A percentile compares a stretch with the other conserved stretches of the same genome.
Evolutionary conservation across 768 basidiomycete genomes (phyloP).

Genomic region (Hirschioporus abietinus): DNA sequence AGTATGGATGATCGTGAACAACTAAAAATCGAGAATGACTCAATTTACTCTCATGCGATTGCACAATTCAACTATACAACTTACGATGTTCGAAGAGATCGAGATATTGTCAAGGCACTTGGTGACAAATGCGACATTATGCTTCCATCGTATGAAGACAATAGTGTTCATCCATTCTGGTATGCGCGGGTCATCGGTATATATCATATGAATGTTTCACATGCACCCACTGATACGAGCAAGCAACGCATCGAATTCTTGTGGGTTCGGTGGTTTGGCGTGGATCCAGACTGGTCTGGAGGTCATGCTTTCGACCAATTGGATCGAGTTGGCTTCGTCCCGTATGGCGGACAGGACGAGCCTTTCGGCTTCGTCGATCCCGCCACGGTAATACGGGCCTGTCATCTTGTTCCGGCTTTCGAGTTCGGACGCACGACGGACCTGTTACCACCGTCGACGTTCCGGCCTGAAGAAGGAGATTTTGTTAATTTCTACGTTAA

Average conservation of each 20-base stretch:
- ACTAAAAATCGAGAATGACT: neutral
- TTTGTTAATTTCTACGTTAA: slow-evolving; percentile 20
- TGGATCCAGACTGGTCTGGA: neutral
- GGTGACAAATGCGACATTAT: slow-evolving; percentile 2
- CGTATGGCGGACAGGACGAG: slow-evolving; percentile 6
- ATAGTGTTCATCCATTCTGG: slow-evolving; percentile 25
- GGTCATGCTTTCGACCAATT: slow-evolving; percentile 15
- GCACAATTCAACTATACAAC: slow-evolving; percentile 12
- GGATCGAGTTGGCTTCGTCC: slow-evolving; percentile 12
- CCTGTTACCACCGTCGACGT: slow-evolving; percentile 10
- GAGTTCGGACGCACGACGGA: slow-evolving; percentile 17
- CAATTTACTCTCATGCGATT: slow-evolving; percentile 9
- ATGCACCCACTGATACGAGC: neutral
- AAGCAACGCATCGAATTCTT: slow-evolving; percentile 13
- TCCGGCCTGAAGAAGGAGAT: slow-evolving; percentile 13
- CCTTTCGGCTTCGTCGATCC: slow-evolving; percentile 21
- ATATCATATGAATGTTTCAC: slow-evolving; percentile 22
- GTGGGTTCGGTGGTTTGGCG: slow-evolving; percentile 16
- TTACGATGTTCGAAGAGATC: slow-evolving; percentile 11
- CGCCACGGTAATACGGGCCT: slow-evolving; percentile 14
- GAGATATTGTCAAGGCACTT: neutral
- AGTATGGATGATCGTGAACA: neutral
- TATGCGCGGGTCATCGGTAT: slow-evolving; percentile 30
- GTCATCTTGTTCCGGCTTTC: slow-evolving; percentile 26
- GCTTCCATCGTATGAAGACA: slow-evolving; percentile 6